Base-by-base conservation (phyloP, 2,329 filamentous ascomycete species). In the Pestalotiopsis fici region DNA sequence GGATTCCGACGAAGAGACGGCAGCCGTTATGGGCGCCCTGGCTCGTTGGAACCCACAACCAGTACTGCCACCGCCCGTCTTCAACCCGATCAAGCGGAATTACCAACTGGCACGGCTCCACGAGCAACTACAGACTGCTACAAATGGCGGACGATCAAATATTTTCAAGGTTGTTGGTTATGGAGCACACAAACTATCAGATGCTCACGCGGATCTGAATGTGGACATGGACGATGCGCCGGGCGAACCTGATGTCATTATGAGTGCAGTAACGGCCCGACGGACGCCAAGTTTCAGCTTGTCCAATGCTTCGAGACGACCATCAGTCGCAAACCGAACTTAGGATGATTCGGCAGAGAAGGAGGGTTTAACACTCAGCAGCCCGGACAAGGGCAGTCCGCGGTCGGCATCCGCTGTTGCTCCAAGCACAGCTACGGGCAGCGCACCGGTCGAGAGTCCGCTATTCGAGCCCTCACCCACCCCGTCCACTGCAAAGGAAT, bases 1-100 rank as follows among this genome's bases (percentile, higher is more conserved):
- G 47, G 96, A 99, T 78, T 96, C 93, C 2, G 96, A 99, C 76
- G 96, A 98, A 82, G 96, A 99, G 80, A 94, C 93, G 63, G 91
- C 94, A 61, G 87, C 91, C 0, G 93, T 98, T 64, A 97, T 98
- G 94, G 85, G 87, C 37, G 93, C 93, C 7, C 86, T 95, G 65
- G 85, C 90, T 27, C 88, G 90, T 65, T 94, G 93, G 82, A 90
- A 90, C 56, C 95, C 95, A 0, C 90, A 91, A 70, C 95, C 95
- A 0, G 82, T 97, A 4, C 87, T 93, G 31, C 88, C 90, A 7
- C 90, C 93, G 75, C 87, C 83, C 3, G 77, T 88, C 2, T 87
- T 90, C 71, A 80, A 83, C 4, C 88, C 89, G 3, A 89, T 91
- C 67, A 87, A 86, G 72, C 83, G 88, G 12, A 86, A 89, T 68